Conservation (phyloP, 768 basidiomycete genomes). For the Neoboletus brunneissimus region DNA sequence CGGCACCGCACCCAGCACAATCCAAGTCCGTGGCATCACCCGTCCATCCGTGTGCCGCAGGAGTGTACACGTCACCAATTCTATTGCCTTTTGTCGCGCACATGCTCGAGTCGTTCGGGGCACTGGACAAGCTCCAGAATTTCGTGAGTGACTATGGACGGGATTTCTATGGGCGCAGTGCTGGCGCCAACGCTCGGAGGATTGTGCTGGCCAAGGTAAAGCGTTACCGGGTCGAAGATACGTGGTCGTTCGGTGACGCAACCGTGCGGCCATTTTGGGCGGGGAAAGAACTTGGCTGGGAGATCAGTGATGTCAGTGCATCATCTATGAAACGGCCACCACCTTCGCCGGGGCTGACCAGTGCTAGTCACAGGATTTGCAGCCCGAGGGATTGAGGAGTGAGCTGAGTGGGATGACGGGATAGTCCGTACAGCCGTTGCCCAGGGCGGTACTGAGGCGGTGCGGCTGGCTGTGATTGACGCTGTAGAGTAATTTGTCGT, state of each 20-base stretch:
- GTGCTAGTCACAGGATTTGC: constrained; percentile 3
- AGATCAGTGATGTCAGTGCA: constrained; percentile 36
- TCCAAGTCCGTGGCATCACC: constrained; percentile 71
- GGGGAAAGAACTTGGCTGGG: constrained; percentile 78
- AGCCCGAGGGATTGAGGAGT: too few relatives aligned
- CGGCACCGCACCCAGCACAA: constrained; percentile 82
- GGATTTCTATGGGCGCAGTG: constrained; percentile 62
- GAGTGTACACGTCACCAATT: constrained; percentile 92
- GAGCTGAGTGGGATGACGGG: too few relatives aligned
- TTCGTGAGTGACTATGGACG: constrained; percentile 83
- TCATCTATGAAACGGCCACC: neutral
- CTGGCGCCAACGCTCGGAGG: constrained; percentile 29
- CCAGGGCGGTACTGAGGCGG: constrained; percentile 23
- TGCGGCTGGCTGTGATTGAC: constrained; percentile 22
- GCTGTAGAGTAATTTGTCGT: constrained; percentile 7
- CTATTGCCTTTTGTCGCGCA: constrained; percentile 88
- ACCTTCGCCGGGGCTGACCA: neutral
- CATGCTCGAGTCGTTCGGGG: constrained; percentile 82
- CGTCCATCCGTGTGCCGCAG: constrained; percentile 81
- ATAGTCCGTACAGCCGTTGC: neutral
- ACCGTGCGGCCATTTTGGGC: constrained; percentile 84
- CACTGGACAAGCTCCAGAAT: constrained; percentile 73
- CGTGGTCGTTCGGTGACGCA: constrained; percentile 45
- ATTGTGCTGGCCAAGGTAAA: constrained; percentile 46
- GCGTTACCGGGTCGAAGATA: constrained; percentile 42